phyloP scores from a whole-genome alignment of 176 grass and related monocot species.

The Metroxylon sagu region DNA sequence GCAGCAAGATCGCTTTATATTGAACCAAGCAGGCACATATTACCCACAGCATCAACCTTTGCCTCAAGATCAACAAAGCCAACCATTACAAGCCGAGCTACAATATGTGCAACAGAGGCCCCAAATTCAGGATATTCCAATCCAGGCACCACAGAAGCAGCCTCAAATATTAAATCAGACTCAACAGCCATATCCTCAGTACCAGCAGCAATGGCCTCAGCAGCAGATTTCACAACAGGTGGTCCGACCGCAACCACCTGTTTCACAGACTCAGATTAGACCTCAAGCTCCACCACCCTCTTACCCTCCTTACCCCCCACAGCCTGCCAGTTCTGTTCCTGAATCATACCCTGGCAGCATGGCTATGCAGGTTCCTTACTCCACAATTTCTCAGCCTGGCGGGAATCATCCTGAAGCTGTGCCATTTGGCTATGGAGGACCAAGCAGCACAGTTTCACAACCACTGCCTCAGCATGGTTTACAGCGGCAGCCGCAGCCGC shows the following conservation, averaged over 20 bases:
- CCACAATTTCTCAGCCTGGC: constrained; percentile 44
- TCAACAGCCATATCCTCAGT: constrained; percentile 33
- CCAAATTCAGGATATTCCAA: constrained; percentile 22
- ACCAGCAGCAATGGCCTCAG: constrained; percentile 20
- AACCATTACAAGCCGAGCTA: constrained; percentile 29
- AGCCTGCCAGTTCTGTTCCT: constrained; percentile 37
- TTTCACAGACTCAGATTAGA: constrained; percentile 33
- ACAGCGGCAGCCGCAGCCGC: constrained; percentile 26
- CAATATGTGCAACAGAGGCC: constrained; percentile 32
- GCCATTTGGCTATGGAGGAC: constrained; percentile 40
- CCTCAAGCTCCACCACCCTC: constrained; percentile 38
- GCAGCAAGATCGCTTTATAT: constrained; percentile 29
- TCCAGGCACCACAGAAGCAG: constrained; percentile 11
- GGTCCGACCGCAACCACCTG: constrained; percentile 12
- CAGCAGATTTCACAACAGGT: constrained; percentile 16
- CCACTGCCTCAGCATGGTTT: constrained; percentile 33
- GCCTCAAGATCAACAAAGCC: constrained; percentile 26
- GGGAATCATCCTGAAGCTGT: constrained; percentile 45
- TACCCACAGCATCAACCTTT: constrained; percentile 30
- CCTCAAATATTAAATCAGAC: constrained; percentile 6
- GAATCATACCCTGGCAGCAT: constrained; percentile 47
- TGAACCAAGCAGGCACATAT: constrained; percentile 40
- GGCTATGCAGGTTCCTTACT: constrained; percentile 45
- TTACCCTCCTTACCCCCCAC: constrained; percentile 62
- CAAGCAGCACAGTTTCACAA: constrained; percentile 40